Percentiles rank a stretch among this genome's conserved stretches.
Evolutionary conservation across 768 basidiomycete species (phyloP).

Genomic region (Lyophyllum atratum): DNA sequence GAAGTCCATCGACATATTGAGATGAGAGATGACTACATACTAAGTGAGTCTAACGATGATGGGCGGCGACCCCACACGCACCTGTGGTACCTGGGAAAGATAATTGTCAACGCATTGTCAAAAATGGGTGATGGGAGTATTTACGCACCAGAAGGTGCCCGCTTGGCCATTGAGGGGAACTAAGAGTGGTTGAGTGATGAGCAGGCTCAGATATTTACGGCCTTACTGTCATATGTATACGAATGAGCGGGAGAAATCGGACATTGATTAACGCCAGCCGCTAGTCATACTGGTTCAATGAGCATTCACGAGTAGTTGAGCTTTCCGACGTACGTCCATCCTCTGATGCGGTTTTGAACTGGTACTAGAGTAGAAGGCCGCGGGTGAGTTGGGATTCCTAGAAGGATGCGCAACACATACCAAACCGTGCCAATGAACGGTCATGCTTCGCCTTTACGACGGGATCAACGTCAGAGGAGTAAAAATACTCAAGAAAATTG

Average conservation of each 20-base stretch:
- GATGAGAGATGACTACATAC: constrained; percentile 8
- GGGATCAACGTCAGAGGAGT: neutral
- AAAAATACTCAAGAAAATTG: neutral
- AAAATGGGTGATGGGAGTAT: constrained; percentile 14
- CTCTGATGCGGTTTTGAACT: constrained; percentile 43
- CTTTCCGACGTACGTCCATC: constrained; percentile 42
- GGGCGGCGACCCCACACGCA: neutral
- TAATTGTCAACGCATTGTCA: too few relatives aligned
- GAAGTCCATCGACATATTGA: constrained; percentile 48
- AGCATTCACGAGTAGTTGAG: neutral
- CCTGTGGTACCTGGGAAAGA: constrained; percentile 26
- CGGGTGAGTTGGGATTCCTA: neutral
- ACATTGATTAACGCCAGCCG: constrained; percentile 37
- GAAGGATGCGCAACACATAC: constrained; percentile 13
- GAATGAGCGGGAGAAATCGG: constrained; percentile 36
- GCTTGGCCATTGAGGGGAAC: constrained; percentile 16
- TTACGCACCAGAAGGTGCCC: constrained; percentile 28
- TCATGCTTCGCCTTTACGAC: constrained; percentile 25
- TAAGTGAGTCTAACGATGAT: neutral
- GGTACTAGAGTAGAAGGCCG: constrained; percentile 30
- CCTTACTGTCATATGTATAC: constrained; percentile 32
- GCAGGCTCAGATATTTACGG: constrained; percentile 3
- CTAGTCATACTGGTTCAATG: neutral
- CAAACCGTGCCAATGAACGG: constrained; percentile 36
- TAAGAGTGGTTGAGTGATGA: constrained; percentile 19